phyloP scores from a whole-genome alignment of 2,329 filamentous ascomycete species.

The Harringtonia aguacate region DNA sequence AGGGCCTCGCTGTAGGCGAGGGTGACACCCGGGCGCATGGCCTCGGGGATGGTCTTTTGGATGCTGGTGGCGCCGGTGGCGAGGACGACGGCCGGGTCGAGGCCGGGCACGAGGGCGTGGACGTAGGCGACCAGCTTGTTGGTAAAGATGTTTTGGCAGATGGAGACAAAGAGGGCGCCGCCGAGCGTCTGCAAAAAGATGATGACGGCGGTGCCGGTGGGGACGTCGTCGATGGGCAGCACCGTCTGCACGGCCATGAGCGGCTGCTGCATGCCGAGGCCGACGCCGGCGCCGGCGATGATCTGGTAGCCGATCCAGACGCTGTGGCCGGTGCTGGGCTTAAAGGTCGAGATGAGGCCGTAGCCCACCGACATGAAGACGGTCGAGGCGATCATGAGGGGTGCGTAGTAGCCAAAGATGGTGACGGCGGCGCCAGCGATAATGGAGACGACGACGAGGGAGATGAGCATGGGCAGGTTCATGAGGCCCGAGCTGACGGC shows the following conservation, averaged over 20 bases:
- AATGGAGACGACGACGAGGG: constrained; percentile 18
- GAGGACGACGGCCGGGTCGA: constrained; percentile 14
- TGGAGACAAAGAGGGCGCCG: constrained; percentile 26
- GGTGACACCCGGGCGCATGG: constrained; percentile 14
- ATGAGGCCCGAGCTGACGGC: constrained; percentile 18
- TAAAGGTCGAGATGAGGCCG: constrained; percentile 26
- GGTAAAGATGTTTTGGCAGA: constrained; percentile 30
- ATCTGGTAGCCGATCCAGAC: constrained; percentile 30
- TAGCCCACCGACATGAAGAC: constrained; percentile 19
- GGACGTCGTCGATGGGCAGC: constrained; percentile 25
- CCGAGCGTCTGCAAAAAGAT: constrained; percentile 25
- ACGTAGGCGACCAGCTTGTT: constrained; percentile 24
- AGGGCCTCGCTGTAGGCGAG: constrained; percentile 23
- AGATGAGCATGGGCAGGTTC: constrained; percentile 14
- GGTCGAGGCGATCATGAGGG: constrained; percentile 22
- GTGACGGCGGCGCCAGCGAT: constrained; percentile 19
- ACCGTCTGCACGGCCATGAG: constrained; percentile 30
- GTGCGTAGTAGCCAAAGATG: constrained; percentile 26
- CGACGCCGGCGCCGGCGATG: constrained; percentile 27
- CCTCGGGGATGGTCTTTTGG: constrained; percentile 6
- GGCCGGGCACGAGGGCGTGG: constrained; percentile 14
- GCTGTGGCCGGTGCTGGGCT: constrained; percentile 16
- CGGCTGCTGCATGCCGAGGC: constrained; percentile 28
- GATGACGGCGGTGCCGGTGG: constrained; percentile 26
- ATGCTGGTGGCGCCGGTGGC: constrained; percentile 16